Evolutionary conservation across 352 stramenopile genomes (phyloP), one percentile per base, ranked within the genome.

Genomic region (Phytophthora quininea): DNA sequence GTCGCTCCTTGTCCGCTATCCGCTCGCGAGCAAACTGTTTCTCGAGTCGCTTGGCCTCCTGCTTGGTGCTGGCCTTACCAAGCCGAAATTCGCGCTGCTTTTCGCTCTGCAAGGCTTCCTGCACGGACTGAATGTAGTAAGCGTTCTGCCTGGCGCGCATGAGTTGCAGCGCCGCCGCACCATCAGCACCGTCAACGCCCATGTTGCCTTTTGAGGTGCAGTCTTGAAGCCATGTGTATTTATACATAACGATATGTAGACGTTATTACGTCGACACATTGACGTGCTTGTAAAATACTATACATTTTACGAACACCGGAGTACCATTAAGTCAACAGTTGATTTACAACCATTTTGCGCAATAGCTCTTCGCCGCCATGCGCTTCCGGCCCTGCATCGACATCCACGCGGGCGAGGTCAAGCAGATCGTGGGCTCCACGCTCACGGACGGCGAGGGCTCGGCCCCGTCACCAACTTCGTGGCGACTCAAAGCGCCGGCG

Each of bases 371-470:
- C 19, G 14, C 7, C 49, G 60, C 57, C 56, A 98, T 98, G 91
- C 95, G 96, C 71, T 99, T 99, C 79, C 90, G 97, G 46, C 97
- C 97, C 40, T 99, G 97, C 73, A 99, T 99, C 69, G 97, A 99
- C 79, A 92, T 99, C 58, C 97, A 99, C 80, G 84, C 89, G 35
- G 97, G 97, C 37, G 77, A 97, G 70, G 97, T 99, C 42, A 99
- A 99, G 86, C 97, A 99, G 80, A 99, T 99, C 73, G 97, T 99
- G 47, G 97, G 97, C 19, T 98, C 92, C 12, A 99, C 97, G 37
- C 85, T 99, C 46, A 93, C 73, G n/a, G 95, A 98, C 69, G 80
- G 77, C n/a, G 77, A 86, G 45, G 73, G 73, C 12, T 52, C 47
- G 9, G 73, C 64, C 15, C 89, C 1, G 76, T 96, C 58, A 98